Evolutionary conservation across 1,139 yeast genomes (phyloP).

Genomic region (Yamadazyma sp.): DNA sequence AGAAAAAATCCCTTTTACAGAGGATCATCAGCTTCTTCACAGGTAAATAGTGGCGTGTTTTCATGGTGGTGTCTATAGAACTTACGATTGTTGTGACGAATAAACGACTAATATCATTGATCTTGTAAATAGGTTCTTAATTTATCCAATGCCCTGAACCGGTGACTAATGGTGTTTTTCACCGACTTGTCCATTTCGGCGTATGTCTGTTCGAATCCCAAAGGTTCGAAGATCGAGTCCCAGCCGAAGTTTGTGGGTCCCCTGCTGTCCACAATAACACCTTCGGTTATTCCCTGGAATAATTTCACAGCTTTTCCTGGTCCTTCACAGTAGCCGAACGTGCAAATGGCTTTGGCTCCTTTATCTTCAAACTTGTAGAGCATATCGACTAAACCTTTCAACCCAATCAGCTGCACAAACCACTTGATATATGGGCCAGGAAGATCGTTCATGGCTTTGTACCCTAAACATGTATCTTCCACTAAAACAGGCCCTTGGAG

Average conservation of each 20-base stretch:
- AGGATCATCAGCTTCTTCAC: constrained; percentile 29
- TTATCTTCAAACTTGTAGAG: constrained; percentile 80
- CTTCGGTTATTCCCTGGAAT: constrained; percentile 85
- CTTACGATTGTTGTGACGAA: no score
- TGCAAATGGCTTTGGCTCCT: constrained; percentile 84
- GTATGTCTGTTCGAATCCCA: constrained; percentile 67
- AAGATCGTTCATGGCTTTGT: constrained; percentile 70
- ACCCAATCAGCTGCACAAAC: constrained; percentile 76
- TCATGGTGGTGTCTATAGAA: neutral
- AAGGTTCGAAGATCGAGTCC: constrained; percentile 89
- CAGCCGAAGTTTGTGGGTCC: constrained; percentile 89
- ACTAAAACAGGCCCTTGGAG: constrained; percentile 78
- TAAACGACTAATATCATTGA: constrained; percentile 11
- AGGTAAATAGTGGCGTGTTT: neutral
- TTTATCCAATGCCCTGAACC: constrained; percentile 78
- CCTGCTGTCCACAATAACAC: constrained; percentile 72
- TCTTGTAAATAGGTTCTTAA: constrained; percentile 56
- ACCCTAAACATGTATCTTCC: constrained; percentile 92
- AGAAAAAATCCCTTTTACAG: constrained; percentile 29
- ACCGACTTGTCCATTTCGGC: constrained; percentile 84
- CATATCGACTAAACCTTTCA: constrained; percentile 73
- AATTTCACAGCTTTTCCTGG: constrained; percentile 69
- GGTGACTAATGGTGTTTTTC: constrained; percentile 83
- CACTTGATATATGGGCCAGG: constrained; percentile 95
- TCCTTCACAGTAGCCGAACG: constrained; percentile 88